Conservation (phyloP, 75 land plant genomes). For the Azolla pinnata region DNA sequence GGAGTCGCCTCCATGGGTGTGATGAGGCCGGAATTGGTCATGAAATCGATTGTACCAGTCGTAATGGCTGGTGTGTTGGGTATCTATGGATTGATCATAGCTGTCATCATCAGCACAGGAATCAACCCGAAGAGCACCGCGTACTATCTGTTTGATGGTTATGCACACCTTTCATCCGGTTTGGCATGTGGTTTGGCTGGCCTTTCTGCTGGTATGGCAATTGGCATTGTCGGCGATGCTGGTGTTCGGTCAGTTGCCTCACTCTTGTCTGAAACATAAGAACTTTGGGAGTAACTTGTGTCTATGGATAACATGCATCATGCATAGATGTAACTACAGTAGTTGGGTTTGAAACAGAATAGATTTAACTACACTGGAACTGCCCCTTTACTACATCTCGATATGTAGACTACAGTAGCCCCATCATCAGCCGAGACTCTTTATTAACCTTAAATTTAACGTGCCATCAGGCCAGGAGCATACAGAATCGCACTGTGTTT, state of each 20-base stretch:
- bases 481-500: no score
- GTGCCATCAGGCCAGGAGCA: no score
- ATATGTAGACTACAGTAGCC: no score
- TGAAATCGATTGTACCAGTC: constrained; percentile 60
- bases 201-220: constrained; percentile 56
- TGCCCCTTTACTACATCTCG: no score
- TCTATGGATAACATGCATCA: no score
- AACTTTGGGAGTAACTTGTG: no score
- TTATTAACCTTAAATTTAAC: no score
- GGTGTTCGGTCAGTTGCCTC: constrained; percentile 30
- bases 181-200: constrained; percentile 54
- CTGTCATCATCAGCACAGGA: constrained; percentile 56
- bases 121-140: constrained; percentile 54
- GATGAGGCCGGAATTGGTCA: constrained; percentile 61
- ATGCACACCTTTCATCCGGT: constrained; percentile 54
- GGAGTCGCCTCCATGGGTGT: constrained; percentile 65
- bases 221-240: constrained; percentile 61
- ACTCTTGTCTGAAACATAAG: no score
- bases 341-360: no score
- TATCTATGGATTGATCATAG: constrained; percentile 56
- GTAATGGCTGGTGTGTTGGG: constrained; percentile 66
- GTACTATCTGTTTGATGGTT: constrained; percentile 54
- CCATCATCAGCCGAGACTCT: no score
- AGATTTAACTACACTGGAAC: no score
- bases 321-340: no score